Base-by-base conservation (phyloP, 2,329 filamentous ascomycete species). In the Aspergillus candidus region DNA sequence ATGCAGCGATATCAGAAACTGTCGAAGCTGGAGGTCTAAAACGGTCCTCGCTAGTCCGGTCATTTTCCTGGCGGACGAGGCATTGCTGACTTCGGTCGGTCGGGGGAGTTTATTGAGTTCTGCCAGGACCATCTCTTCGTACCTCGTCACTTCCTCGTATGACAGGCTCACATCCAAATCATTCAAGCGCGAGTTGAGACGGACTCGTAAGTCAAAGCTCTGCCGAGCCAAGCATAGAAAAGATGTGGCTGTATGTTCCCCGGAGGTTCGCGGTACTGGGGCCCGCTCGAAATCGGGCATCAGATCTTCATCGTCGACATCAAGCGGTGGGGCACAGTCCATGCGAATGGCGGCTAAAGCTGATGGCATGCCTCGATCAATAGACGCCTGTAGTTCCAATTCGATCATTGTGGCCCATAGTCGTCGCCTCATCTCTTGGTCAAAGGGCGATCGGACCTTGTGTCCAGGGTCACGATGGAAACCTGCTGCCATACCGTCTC, bases 351-450 rank as follows among this genome's bases (percentile, higher is more conserved):
- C 46, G 5, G 51, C 49, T 7, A 48, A 50, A 3, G 49, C 56
- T 40, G 72, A 69, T 4, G 70, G 66, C 58, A 77, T 69, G 2
- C 75, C 75, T 15, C 64, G 62, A 44, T 77, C 74, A 10, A 76
- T 61, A 1, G 72, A 72, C 2, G 68, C 66, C 48, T 77, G 74
- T 7, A 77, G 53, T 39, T 78, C 75, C n/a, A 77, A 51, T 47
- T 78, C 75, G 3, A 71, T 59, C 4, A 75, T 72, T 4, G 74
- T 75, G 4, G 66, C 66, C 75, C 75, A 78, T 3, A 78, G 53
- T 30, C 75, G 63, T 40, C 22, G 22, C 22, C 22, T 27, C 22
- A 77, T 73, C 46, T 77, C 72, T 41, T 72, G 70, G 33, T 77
- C 72, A 27, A 74, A 73, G 2, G 65, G 57, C 3, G 62, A 63